These are phyloP conservation scores for Logfia minima DNA, from an alignment of 129 eudicot genomes.

Conservation along the genomic window DNA sequence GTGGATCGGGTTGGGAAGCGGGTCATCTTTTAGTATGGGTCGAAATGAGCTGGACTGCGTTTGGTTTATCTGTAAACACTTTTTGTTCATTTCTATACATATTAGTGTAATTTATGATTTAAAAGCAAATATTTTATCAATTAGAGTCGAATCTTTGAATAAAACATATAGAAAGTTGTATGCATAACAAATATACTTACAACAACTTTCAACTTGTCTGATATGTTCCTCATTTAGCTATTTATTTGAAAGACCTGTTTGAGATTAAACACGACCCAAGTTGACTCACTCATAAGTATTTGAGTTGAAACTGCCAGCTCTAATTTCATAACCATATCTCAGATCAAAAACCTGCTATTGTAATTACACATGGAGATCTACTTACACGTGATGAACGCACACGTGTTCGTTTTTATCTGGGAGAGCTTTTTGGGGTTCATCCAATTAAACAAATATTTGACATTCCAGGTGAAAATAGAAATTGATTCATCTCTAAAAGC, in stretches of 20 bases:
- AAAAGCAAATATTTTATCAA: not conserved
- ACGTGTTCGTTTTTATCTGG: conserved; percentile 61
- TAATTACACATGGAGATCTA: conserved; percentile 87
- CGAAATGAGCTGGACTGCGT: not conserved
- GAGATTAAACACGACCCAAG: not conserved
- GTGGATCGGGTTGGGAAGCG: not conserved
- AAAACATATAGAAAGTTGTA: not conserved
- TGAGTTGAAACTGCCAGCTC: not conserved
- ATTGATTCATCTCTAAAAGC: not conserved
- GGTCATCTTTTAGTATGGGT: not conserved
- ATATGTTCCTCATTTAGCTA: not conserved
- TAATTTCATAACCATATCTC: not conserved
- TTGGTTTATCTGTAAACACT: not conserved
- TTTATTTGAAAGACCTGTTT: not conserved
- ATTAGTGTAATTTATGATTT: not conserved
- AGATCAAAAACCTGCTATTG: conserved; percentile 94
- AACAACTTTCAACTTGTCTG: too few species aligned
- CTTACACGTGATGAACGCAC: conserved; percentile 62
- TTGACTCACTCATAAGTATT: not conserved
- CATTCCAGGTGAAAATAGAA: conserved; percentile 55
- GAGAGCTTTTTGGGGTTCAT: conserved; percentile 63
- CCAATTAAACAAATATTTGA: conserved; percentile 75
- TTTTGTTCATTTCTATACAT: not conserved
- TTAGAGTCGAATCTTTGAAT: not conserved
- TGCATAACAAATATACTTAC: not conserved